A percentile compares a stretch with the other conserved stretches of the same genome.
Conservation (phyloP, 1,139 yeast species). For the Magnusiomyces magnusii region DNA sequence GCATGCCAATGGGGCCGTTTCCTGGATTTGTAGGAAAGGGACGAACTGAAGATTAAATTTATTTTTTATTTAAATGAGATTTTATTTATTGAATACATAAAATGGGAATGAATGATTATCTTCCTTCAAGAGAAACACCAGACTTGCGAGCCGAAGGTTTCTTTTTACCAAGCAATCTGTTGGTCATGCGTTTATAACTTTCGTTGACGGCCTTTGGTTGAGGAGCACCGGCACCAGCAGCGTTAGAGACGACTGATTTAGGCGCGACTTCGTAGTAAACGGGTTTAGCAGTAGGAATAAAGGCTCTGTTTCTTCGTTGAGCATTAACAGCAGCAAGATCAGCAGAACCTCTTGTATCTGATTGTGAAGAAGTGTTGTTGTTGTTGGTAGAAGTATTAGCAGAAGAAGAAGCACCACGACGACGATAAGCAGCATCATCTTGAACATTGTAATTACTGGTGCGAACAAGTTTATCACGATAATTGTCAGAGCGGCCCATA, state of each 20-base stretch:
- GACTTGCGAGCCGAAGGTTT: conserved; percentile 46
- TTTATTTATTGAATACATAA: no score
- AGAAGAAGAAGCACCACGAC: conserved; percentile 12
- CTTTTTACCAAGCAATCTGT: conserved; percentile 44
- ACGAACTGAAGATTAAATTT: neutral
- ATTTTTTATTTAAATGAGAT: neutral
- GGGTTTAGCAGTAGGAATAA: conserved; percentile 84
- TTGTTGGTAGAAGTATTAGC: conserved; percentile 18
- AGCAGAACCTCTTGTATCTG: conserved; percentile 36
- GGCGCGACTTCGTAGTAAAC: conserved; percentile 92
- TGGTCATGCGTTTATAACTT: conserved; percentile 65
- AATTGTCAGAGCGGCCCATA: conserved; percentile 90
- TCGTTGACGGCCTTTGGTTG: conserved; percentile 41
- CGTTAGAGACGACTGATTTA: conserved; percentile 41
- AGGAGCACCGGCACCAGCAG: conserved; percentile 41
- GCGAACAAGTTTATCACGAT: conserved; percentile 76
- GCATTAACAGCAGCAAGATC: conserved; percentile 83
- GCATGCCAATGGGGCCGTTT: neutral
- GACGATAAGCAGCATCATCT: conserved; percentile 21
- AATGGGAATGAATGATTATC: neutral
- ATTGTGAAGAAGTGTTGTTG: conserved; percentile 2
- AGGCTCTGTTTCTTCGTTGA: conserved; percentile 81
- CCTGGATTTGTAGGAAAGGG: neutral
- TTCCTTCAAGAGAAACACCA: conserved; percentile 76
- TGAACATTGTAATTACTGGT: conserved; percentile 60